phyloP scores from a whole-genome alignment of 2,329 filamentous ascomycete species.

The Colletotrichum eremochloae region DNA sequence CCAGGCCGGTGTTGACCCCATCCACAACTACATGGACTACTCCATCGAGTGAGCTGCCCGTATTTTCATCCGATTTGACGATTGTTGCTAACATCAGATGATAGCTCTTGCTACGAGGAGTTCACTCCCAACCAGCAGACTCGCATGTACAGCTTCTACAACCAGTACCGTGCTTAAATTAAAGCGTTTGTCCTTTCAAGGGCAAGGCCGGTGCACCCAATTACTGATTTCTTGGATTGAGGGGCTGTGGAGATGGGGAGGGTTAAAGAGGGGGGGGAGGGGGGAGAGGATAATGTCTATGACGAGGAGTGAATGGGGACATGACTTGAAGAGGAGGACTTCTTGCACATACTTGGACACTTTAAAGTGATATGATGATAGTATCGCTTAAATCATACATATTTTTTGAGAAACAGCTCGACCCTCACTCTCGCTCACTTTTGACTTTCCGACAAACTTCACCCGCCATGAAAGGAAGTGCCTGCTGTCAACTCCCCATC shows the following conservation, averaged over 20 bases:
- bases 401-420: not conserved
- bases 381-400: not conserved
- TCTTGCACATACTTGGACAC: not conserved
- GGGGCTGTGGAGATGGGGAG: not conserved
- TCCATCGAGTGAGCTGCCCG: constrained; percentile 55
- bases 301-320: not conserved
- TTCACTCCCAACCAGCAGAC: constrained; percentile 59
- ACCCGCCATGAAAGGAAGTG: constrained; percentile 32
- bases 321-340: not conserved
- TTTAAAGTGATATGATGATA: constrained; percentile 2
- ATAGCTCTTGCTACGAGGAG: constrained; percentile 58
- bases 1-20: constrained; percentile 51
- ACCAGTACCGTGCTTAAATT: constrained; percentile 51
- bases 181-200: not conserved
- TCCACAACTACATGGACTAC: constrained; percentile 58
- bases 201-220: not conserved
- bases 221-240: not conserved
- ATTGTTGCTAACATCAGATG: constrained; percentile 44
- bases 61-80: not conserved
- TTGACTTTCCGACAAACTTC: not conserved
- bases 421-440: too few relatives aligned
- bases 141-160: constrained; percentile 57
- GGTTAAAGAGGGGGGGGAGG: too few relatives aligned
- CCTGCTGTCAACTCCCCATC: constrained; percentile 16
- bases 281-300: not conserved